These are phyloP conservation scores for Suhomyces canberraensis DNA, from an alignment of 805 yeast species.

Conservation along the genomic window DNA sequence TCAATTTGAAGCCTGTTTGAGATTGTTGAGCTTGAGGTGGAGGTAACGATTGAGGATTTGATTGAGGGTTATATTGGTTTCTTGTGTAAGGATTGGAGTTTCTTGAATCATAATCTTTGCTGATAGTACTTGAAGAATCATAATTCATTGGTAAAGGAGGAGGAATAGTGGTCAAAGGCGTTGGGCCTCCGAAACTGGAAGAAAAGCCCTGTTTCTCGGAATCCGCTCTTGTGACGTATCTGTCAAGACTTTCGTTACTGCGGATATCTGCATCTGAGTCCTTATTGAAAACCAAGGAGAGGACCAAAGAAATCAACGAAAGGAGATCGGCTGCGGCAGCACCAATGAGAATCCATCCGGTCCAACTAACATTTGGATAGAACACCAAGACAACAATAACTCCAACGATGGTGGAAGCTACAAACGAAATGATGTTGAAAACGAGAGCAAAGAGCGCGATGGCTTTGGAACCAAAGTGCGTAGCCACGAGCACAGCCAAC, in stretches of 20 bases:
- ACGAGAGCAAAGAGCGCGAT: constrained; percentile 40
- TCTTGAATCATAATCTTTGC: constrained; percentile 25
- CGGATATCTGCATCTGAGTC: not conserved
- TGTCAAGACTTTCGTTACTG: constrained; percentile 1
- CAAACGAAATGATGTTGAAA: constrained; percentile 47
- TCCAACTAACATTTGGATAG: constrained; percentile 65
- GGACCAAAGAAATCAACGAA: constrained; percentile 47
- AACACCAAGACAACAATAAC: constrained; percentile 56
- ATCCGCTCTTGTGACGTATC: not conserved
- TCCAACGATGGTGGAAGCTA: constrained; percentile 53
- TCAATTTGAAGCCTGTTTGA: not conserved
- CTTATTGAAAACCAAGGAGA: constrained; percentile 9
- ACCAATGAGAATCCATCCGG: constrained; percentile 69
- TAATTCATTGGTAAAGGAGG: constrained; percentile 6
- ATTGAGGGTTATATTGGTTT: not conserved
- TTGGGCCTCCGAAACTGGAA: constrained; percentile 4
- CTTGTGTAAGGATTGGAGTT: constrained; percentile 1
- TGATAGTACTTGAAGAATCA: constrained; percentile 4
- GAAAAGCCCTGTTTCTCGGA: constrained; percentile 2
- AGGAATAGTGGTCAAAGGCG: not conserved
- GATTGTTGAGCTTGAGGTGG: not conserved
- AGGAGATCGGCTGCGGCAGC: constrained; percentile 57
- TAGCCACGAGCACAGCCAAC: constrained; percentile 20
- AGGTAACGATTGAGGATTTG: not conserved
- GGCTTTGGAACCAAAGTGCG: constrained; percentile 23